Evolutionary conservation across 192 early-diverging fungal genomes (phyloP), one percentile per base, ranked within the genome.

Genomic region (Cetraspora pellucida): DNA sequence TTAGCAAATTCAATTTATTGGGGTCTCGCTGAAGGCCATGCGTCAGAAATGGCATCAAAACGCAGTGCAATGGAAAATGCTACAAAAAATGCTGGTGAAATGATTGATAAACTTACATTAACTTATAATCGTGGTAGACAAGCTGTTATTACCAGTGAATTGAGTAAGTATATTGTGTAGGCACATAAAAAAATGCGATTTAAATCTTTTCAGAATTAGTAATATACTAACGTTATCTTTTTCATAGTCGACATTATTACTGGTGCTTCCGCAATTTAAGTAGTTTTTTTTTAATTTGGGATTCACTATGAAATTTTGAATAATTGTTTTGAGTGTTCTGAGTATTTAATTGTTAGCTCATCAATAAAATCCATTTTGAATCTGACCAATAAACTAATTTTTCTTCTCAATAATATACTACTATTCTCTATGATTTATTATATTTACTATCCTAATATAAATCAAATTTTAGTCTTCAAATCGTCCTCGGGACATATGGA

Each of bases 61-160:
- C 92, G 96, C 76, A 92, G 93, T 78, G 97, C 97, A 78, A 99
- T 98, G 97, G 97, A 99, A 90, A 99, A 99, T 85, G 96, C 97
- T 47, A 98, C 96, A 85, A 96, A 98, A 91, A 99, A 99, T 87
- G 97, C 96, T 72, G 93, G 92, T 82, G 96, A 99, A 76, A 97
- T 99, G 91, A 95, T 99, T 88, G 87, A 92, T 83, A 96, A 93
- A 82, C 88, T 99, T 65, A 97, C 96, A 65, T 87, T 99, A 82
- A 92, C 91, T 77, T 99, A 95, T 92, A 97, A 99, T 91, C 93
- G 96, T 79, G 92, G 93, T 81, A 95, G 96, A 86, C 97, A 99
- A 85, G 96, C 97, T 70, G 89, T 90, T 77, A 99, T 99, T 86
- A 99, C 97, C 82, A 97, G 97, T 89, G 97, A 99, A 84, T 91